These are phyloP conservation scores for Aspergillus bertholletiae DNA, from an alignment of 495 filamentous ascomycete species.

Conservation along the genomic window DNA sequence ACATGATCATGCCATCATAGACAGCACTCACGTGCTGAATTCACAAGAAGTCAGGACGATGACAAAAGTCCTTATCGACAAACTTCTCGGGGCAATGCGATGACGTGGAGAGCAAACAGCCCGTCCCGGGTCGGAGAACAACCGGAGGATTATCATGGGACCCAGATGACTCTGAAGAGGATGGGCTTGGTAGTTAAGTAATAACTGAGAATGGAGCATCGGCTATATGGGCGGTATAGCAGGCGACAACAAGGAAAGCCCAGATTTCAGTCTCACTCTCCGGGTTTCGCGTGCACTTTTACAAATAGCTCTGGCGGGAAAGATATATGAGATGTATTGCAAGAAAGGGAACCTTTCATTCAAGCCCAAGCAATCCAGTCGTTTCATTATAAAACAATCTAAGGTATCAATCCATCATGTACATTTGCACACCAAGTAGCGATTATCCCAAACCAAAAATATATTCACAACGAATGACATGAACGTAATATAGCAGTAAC, in stretches of 20 bases:
- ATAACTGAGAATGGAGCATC: background rate
- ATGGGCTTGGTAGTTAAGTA: background rate
- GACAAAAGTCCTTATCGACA: background rate
- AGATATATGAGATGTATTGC: background rate
- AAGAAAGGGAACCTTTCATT: background rate
- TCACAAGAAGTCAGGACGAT: background rate
- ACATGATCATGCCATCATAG: background rate
- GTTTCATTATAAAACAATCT: background rate
- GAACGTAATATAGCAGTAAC: constrained; percentile 10
- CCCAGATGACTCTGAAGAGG: background rate
- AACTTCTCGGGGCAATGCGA: background rate
- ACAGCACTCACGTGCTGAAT: background rate
- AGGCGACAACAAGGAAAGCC: background rate
- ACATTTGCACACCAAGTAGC: background rate
- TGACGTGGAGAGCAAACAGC: background rate
- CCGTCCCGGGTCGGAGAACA: too few relatives aligned
- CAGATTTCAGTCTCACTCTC: background rate
- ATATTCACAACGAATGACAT: constrained; percentile 12
- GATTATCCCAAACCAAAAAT: background rate
- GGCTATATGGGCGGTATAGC: background rate
- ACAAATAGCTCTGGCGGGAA: background rate
- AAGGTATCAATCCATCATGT: background rate
- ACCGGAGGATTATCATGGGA: too few relatives aligned
- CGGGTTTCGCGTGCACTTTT: background rate
- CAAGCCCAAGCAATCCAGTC: background rate